Conservation (phyloP, 768 basidiomycete species). For the Naganishia kalamii region DNA sequence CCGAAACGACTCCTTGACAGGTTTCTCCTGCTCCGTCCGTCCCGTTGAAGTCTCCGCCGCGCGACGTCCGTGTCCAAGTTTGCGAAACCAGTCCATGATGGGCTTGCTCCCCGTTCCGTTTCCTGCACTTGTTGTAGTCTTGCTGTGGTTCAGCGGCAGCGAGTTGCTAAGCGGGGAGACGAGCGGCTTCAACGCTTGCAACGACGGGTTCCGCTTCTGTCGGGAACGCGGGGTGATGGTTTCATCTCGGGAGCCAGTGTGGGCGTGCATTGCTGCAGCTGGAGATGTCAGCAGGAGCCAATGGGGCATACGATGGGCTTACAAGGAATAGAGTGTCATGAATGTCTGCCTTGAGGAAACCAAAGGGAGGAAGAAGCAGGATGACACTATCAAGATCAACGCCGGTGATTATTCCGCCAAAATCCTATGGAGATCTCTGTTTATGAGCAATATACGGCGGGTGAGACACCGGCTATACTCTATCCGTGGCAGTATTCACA, state of each 20-base stretch:
- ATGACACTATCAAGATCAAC: no score
- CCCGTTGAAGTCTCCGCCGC: background rate
- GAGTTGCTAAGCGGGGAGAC: conserved; percentile 3
- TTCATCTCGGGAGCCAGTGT: background rate
- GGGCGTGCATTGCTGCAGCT: background rate
- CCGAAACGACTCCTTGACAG: background rate
- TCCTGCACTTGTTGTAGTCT: background rate
- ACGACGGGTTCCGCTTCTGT: background rate
- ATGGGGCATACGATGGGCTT: no score
- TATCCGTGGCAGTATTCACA: background rate
- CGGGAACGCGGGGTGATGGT: background rate
- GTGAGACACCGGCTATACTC: background rate
- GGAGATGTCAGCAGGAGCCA: no score
- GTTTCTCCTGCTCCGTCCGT: no score
- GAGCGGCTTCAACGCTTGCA: conserved; percentile 4
- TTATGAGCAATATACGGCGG: no score
- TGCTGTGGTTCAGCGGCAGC: background rate
- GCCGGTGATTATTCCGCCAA: no score
- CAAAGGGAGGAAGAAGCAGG: no score
- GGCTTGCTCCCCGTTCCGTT: background rate
- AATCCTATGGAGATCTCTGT: no score
- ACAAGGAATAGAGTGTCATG: no score
- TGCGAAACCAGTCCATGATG: conserved; percentile 22
- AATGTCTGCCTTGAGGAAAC: no score
- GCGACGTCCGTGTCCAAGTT: conserved; percentile 5